Base-by-base conservation (phyloP, 2,329 filamentous ascomycete species). In the Colletotrichum sp. region DNA sequence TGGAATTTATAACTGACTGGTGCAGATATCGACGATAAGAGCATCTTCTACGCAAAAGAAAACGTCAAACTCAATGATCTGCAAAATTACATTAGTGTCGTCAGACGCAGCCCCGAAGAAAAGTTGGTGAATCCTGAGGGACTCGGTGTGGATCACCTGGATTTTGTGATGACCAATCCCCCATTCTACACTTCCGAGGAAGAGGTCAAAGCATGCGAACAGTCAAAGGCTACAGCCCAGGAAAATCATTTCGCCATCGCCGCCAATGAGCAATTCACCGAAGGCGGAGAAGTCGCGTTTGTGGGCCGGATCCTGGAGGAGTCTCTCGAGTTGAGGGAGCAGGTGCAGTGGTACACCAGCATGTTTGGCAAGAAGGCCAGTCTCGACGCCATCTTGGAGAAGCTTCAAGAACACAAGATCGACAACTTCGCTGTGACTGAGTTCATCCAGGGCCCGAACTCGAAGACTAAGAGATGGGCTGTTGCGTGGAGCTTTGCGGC, bases 81-180 rank as follows among this genome's bases (percentile, higher is more conserved):
- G 0, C 83, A 91, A 28, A 83, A 87, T 8, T 90, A 94, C 0
- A 94, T 98, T 73, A 91, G 84, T 5, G 82, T 98, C 1, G 80
- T 95, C 0, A 83, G 89, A 55, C 92, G 92, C 2, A 83, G 86
- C 0, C 79, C 86, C 0, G 81, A 85, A 0, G 90, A 89, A 43
- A 79, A 86, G 0, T 85, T 98, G 3, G 88, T 98, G 8, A 93
- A 94, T 0, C 81, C 95, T 0, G 86, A 92, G 52, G 87, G 88
- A 1, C 81, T 93, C 1, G 84, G 83, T 27, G 81, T 90, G 6
- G 82, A 85, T 9, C 81, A 77, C 5, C 87, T 98, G 58, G 93
- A 96, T 81, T 98, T 98, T 82, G 92, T 91, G 74, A 97, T 98
- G 92, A 96, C 94, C 78, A 99, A 99, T 79, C 97, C 97, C 0